Evolutionary conservation across 164 flowering plant species (phyloP).

Genomic region (Kingdonia uniflora): DNA sequence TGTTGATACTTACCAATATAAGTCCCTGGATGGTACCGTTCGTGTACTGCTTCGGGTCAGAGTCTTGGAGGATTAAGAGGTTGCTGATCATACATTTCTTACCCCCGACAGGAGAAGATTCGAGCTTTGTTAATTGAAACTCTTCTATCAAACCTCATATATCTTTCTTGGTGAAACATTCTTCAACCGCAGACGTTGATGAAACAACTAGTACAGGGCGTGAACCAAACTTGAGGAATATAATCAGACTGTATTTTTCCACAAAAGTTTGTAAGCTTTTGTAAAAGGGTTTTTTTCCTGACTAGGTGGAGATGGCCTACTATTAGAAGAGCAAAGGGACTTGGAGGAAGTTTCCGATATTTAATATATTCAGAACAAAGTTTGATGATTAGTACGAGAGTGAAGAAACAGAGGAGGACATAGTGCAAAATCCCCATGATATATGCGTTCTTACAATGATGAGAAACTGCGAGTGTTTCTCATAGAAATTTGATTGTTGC

Average conservation of each 20-base stretch:
- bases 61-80: slow-evolving; percentile 20
- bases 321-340: slow-evolving; percentile 9
- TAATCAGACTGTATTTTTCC: slow-evolving; percentile 6
- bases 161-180: too few species aligned
- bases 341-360: slow-evolving; percentile 6
- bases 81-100: slow-evolving; percentile 12
- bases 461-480: too few species aligned
- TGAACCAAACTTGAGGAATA: too few species aligned
- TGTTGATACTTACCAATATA: slow-evolving; percentile 15
- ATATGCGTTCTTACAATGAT: too few species aligned
- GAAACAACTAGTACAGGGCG: too few species aligned
- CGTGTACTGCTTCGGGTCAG: slow-evolving; percentile 24
- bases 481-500: too few species aligned
- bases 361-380: too few species aligned
- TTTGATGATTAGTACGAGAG: too few species aligned
- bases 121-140: not conserved
- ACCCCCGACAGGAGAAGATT: not conserved
- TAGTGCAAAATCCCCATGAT: too few species aligned
- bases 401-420: too few species aligned
- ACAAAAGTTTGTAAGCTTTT: slow-evolving; percentile 8
- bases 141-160: slow-evolving; percentile 19
- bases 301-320: too few species aligned
- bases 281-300: slow-evolving; percentile 9
- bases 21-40: slow-evolving; percentile 25
- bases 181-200: too few species aligned